phyloP scores from a whole-genome alignment of 2,329 filamentous ascomycete species.

The Zalaria obscura region DNA sequence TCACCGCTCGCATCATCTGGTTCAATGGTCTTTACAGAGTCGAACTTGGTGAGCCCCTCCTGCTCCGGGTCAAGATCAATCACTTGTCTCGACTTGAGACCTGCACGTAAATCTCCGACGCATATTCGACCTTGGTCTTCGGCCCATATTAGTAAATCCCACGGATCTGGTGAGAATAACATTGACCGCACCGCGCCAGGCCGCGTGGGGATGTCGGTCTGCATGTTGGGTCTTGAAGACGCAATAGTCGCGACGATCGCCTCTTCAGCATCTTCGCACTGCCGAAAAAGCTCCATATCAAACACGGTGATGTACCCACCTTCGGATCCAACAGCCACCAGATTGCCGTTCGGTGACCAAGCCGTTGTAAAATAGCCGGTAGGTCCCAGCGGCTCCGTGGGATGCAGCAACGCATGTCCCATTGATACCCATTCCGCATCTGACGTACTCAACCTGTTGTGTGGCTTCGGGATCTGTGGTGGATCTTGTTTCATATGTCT shows the following conservation, averaged over 20 bases:
- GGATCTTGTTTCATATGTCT: constrained; percentile 23
- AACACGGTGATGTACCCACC: constrained; percentile 69
- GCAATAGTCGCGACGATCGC: constrained; percentile 62
- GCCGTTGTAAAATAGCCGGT: constrained; percentile 61
- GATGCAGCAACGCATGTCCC: constrained; percentile 26
- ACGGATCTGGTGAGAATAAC: constrained; percentile 80
- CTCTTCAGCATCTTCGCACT: constrained; percentile 20
- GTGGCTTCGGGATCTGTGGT: constrained; percentile 22
- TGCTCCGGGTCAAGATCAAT: constrained; percentile 47
- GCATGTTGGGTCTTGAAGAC: constrained; percentile 51
- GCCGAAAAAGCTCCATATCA: constrained; percentile 36
- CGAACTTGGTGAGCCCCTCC: constrained; percentile 27
- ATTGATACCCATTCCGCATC: constrained; percentile 25
- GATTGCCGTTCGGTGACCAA: constrained; percentile 57
- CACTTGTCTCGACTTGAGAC: constrained; percentile 54
- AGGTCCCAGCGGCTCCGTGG: constrained; percentile 20
- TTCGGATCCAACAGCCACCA: constrained; percentile 66
- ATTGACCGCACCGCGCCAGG: constrained; percentile 77
- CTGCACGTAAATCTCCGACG: constrained; percentile 56
- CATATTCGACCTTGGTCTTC: constrained; percentile 71
- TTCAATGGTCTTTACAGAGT: no score
- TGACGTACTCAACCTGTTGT: constrained; percentile 19
- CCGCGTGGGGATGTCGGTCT: constrained; percentile 26
- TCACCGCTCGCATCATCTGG: no score
- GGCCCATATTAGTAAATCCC: constrained; percentile 85